Evolutionary conservation across 768 basidiomycete species (phyloP).

Genomic region (Rhodotorula babjevae): DNA sequence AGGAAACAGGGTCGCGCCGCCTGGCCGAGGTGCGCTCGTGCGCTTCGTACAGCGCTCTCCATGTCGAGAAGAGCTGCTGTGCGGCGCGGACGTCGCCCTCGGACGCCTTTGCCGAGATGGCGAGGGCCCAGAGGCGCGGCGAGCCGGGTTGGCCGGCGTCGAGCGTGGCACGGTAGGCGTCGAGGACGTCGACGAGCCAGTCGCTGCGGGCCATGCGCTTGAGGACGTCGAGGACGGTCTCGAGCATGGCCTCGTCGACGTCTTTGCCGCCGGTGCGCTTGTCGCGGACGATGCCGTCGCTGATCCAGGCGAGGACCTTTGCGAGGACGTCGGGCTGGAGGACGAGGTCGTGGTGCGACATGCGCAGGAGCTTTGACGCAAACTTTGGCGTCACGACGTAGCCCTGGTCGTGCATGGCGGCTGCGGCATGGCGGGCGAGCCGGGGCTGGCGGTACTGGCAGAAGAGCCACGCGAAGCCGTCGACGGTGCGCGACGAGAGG

Average conservation of each 20-base stretch:
- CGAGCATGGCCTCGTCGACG: conserved; percentile 12
- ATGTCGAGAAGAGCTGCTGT: not conserved
- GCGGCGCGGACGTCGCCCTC: conserved; percentile 7
- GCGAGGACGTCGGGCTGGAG: conserved; percentile 8
- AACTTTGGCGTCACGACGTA: conserved; percentile 1
- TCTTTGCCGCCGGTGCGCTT: not conserved
- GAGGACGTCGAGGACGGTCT: conserved; percentile 10
- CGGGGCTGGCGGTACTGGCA: conserved; percentile 16
- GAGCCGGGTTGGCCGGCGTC: not conserved
- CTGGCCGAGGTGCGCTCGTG: not conserved
- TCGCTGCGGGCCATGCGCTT: conserved; percentile 11
- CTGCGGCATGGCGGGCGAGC: conserved; percentile 9
- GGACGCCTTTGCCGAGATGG: conserved; percentile 5
- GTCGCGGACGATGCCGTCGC: conserved; percentile 6
- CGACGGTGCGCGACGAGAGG: not conserved
- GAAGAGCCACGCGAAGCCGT: conserved; percentile 17
- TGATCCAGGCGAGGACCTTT: conserved; percentile 15
- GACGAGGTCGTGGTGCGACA: conserved; percentile 1
- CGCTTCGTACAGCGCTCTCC: not conserved
- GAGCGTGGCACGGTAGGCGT: conserved; percentile 11
- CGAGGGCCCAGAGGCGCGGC: conserved; percentile 7
- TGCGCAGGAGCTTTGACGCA: conserved; percentile 8
- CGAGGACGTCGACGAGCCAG: conserved; percentile 24
- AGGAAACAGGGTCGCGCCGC: too few relatives aligned
- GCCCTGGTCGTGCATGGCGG: not conserved